Conservation (phyloP, 345 rosid species). For the Hibiscus mutabilis region DNA sequence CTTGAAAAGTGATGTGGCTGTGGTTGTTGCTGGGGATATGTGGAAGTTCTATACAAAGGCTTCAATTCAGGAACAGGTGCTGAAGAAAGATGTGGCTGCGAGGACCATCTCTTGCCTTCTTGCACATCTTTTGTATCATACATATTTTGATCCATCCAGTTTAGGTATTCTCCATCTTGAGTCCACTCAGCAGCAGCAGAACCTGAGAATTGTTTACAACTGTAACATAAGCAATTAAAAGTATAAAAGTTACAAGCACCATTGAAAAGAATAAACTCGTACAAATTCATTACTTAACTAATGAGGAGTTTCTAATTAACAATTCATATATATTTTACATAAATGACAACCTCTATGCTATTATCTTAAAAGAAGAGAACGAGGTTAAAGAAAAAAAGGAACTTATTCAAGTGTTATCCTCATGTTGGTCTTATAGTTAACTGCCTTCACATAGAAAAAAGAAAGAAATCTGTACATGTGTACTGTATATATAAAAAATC, state of each 20-base stretch:
- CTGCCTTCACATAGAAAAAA: too few relatives aligned
- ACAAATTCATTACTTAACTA: neutral
- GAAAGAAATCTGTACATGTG: too few relatives aligned
- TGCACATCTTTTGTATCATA: slow-evolving; percentile 45
- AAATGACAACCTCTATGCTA: neutral
- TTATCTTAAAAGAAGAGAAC: neutral
- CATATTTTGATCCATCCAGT: slow-evolving; percentile 68
- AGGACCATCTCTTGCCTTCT: slow-evolving; percentile 80
- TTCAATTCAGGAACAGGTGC: slow-evolving; percentile 42
- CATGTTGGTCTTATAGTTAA: neutral
- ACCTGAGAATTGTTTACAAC: slow-evolving; percentile 40
- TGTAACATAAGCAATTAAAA: neutral
- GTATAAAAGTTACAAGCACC: neutral
- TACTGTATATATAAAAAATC: too few relatives aligned
- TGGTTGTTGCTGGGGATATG: slow-evolving; percentile 70
- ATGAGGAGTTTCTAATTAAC: neutral
- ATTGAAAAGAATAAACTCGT: neutral
- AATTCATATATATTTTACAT: neutral
- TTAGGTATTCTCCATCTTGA: slow-evolving; percentile 64
- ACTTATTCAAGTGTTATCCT: neutral
- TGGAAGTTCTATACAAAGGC: slow-evolving; percentile 76
- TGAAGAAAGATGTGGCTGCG: slow-evolving; percentile 52
- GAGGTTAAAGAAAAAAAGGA: neutral
- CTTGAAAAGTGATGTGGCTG: slow-evolving; percentile 60
- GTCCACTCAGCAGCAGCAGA: slow-evolving; percentile 89